Base-by-base conservation (phyloP, 164 flowering plant species). In the Vitis riparia region DNA sequence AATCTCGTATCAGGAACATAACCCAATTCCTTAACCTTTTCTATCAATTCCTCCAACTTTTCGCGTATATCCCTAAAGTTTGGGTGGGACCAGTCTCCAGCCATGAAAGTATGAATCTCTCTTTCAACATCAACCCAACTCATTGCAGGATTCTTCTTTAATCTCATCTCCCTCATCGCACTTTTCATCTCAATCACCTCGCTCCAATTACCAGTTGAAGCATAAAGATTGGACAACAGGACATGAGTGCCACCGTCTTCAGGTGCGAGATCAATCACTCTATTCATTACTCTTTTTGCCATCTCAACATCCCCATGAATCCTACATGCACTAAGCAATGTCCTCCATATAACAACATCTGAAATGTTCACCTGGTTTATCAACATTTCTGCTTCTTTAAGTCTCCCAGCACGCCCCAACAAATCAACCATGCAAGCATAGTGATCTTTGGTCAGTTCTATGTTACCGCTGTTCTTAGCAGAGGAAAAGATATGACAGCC, bases 351-450 rank as follows among this genome's bases (percentile, higher is more conserved):
- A 58, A 86, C 88, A 8, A 78, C 78, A 74, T 81, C 88, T 6
- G 88, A 86, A 13, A 73, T 68, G 19, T 59, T 57, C 1, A 80
- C 78, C 66, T 80, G 63, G 27, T 27, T 65, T 53, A 81, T 75
- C 16, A 86, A 47, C 57, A 37, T 68, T 76, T 84, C 86, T 23
- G 86, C 90, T 63, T 84, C 88, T 72, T 79, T 58, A 8, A 86
- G 80, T 62, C 77, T 81, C 62, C 90, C 83, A 68, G 81, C 77
- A 30, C 86, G 81, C 8, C 88, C 90, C 30, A 86, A 74, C 37
- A 86, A 59, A 79, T 83, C 85, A 70, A 86, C 80, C 88, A 84
- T 79, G 77, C 88, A 84, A 49, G 84, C 73, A 68, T 81, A 82
- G 66, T 86, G 85, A 71, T 82, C 85, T 58, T 51, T 76, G 4